Percentiles rank a stretch among this genome's conserved stretches.
These are phyloP conservation scores for Pythium brachiatum DNA, from an alignment of 352 stramenopile genomes.

Conservation along the genomic window DNA sequence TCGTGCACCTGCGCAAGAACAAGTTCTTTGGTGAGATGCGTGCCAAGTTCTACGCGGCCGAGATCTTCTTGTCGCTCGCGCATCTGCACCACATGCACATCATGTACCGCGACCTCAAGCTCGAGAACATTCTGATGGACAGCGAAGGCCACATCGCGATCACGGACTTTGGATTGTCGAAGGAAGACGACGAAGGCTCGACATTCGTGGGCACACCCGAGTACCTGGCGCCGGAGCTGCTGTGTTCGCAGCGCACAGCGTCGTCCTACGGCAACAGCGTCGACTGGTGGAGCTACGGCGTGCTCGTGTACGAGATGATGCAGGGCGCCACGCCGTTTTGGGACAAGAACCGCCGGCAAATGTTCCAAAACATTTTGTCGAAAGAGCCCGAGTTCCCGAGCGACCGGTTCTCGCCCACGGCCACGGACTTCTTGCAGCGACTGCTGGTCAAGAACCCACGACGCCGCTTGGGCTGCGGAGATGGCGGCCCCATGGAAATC, in stretches of 20 bases:
- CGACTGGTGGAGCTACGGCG: slow-evolving; percentile 87
- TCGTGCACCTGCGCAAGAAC: slow-evolving; percentile 80
- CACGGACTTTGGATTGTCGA: slow-evolving; percentile 87
- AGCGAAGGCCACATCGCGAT: slow-evolving; percentile 80
- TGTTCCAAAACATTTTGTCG: slow-evolving; percentile 86
- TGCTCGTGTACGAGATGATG: slow-evolving; percentile 89
- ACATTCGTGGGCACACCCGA: slow-evolving; percentile 84
- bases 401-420: slow-evolving; percentile 62
- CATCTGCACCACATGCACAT: slow-evolving; percentile 88
- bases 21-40: slow-evolving; percentile 66
- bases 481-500: slow-evolving; percentile 67
- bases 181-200: slow-evolving; percentile 80
- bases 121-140: slow-evolving; percentile 90
- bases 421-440: slow-evolving; percentile 63
- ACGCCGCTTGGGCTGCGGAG: slow-evolving; percentile 60
- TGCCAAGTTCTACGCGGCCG: slow-evolving; percentile 83
- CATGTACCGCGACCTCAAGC: slow-evolving; percentile 89
- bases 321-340: slow-evolving; percentile 79
- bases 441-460: slow-evolving; percentile 76
- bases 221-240: slow-evolving; percentile 81
- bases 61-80: slow-evolving; percentile 76
- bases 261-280: slow-evolving; percentile 84
- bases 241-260: slow-evolving; percentile 67
- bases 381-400: slow-evolving; percentile 62
- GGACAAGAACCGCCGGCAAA: slow-evolving; percentile 79